A percentile compares a stretch with the other conserved stretches of the same genome.
These are phyloP conservation scores for Paraglomus brasilianum DNA, from an alignment of 192 early-diverging fungal species.

Conservation along the genomic window DNA sequence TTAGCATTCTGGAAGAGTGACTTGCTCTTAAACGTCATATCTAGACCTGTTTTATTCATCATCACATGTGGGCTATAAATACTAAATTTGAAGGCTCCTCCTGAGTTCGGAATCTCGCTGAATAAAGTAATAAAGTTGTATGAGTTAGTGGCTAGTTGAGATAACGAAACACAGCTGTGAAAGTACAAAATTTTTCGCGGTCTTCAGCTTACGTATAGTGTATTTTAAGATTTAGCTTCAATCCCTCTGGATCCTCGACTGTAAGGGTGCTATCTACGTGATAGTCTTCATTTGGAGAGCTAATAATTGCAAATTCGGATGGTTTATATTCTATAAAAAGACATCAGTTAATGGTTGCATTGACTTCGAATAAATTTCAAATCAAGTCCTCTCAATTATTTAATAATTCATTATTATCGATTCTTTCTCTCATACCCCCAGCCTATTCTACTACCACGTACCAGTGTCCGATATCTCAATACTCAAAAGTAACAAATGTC, in stretches of 20 bases:
- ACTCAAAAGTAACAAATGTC: conserved; percentile 73
- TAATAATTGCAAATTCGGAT: conserved; percentile 86
- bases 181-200: neutral
- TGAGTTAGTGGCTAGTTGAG: neutral
- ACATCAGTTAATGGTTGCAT: conserved; percentile 8
- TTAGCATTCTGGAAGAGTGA: conserved; percentile 75
- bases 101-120: conserved; percentile 62
- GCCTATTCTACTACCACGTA: conserved; percentile 19
- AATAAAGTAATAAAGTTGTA: neutral
- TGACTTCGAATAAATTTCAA: too few species aligned
- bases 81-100: conserved; percentile 77
- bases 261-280: conserved; percentile 71
- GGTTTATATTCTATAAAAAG: conserved; percentile 50
- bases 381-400: too few species aligned
- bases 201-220: conserved; percentile 48
- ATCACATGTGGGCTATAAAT: conserved; percentile 94
- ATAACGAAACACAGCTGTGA: neutral
- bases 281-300: conserved; percentile 74
- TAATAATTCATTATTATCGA: neutral
- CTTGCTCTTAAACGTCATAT: conserved; percentile 75
- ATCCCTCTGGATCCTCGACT: conserved; percentile 64
- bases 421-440: too few species aligned
- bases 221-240: conserved; percentile 63
- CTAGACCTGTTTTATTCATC: conserved; percentile 87
- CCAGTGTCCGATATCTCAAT: conserved; percentile 74